Evolutionary conservation across 1,284 basidiomycete species (phyloP).

Genomic region (Moniliophthora roreri): DNA sequence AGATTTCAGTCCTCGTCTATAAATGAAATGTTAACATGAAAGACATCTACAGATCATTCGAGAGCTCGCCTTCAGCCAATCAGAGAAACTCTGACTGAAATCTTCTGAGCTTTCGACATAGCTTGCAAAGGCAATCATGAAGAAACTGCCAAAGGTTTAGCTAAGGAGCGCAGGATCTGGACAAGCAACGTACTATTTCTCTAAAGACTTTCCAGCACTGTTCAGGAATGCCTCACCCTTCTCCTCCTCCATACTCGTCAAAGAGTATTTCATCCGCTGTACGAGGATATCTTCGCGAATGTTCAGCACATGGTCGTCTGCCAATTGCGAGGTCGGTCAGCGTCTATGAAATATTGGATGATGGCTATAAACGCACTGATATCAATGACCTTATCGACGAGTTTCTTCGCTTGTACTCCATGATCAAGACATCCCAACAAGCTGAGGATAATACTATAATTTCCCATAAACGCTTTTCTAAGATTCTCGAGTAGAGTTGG

Average conservation of each 20-base stretch:
- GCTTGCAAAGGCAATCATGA: constrained; percentile 92
- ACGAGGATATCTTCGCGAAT: constrained; percentile 87
- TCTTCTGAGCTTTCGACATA: constrained; percentile 79
- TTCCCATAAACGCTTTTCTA: constrained; percentile 85
- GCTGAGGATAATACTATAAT: constrained; percentile 88
- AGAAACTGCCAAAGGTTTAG: constrained; percentile 60
- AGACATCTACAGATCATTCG: neutral
- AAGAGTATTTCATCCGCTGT: constrained; percentile 82
- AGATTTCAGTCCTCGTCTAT: constrained; percentile 86
- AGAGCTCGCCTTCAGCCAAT: constrained; percentile 78
- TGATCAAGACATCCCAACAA: constrained; percentile 87
- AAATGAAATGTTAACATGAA: too few relatives aligned
- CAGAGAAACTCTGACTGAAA: constrained; percentile 77
- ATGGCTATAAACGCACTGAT: constrained; percentile 53
- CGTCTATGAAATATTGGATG: neutral
- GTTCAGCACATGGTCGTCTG: constrained; percentile 83
- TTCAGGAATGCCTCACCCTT: constrained; percentile 56
- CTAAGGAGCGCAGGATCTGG: neutral
- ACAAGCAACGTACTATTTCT: constrained; percentile 68
- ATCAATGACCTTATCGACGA: constrained; percentile 90
- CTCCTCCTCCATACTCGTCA: constrained; percentile 74
- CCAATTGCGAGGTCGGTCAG: neutral
- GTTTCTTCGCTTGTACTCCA: constrained; percentile 77
- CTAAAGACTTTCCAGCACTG: constrained; percentile 69
- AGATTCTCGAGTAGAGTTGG: constrained; percentile 83